Base-by-base conservation (phyloP, 208 protist species). In the Porcisia hertigi region DNA sequence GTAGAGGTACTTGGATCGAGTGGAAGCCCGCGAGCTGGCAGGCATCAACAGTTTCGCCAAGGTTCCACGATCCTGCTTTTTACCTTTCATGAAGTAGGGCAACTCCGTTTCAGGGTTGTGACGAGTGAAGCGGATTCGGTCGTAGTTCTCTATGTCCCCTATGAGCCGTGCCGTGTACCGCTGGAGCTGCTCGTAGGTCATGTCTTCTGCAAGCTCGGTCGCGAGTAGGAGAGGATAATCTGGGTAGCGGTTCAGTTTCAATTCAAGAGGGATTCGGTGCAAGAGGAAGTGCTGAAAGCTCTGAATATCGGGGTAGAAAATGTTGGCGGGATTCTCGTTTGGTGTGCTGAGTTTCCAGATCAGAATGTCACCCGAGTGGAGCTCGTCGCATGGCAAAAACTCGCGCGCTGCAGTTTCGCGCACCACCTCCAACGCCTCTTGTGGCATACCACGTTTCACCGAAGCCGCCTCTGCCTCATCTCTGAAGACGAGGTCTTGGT, bases 131-230 rank as follows among this genome's bases (percentile, higher is more conserved):
- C 93, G 89, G 73, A 97, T 84, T 69, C 85, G 84, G 80, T 97
- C 93, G 81, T 91, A 94, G 75, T 93, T 84, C n/a, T 78, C 67
- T 18, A 80, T 62, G 45, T 89, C 84, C 34, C 89, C 89, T 70
- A 97, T 90, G 47, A 95, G 82, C 8, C 77, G 77, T 52, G 90
- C 93, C 20, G 93, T 88, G 72, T 94, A 96, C 23, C 91, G 88
- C 76, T 97, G 93, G 30, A 97, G 91, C 81, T 97, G 93, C 79
- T 96, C 90, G 75, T 97, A 97, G 54, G 88, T 92, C 90, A 96
- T 94, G 65, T 93, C 89, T 43, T 91, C 89, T 34, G 88, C 88
- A 25, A 97, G 67, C 73, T 93, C 83, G 16, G 90, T 92, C 52
- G 81, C 65, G 55, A 94, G 84, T 18, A 97, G 84, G 16, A 86